Conservation (phyloP, 1,284 basidiomycete genomes). For the Tilletia walkeri region DNA sequence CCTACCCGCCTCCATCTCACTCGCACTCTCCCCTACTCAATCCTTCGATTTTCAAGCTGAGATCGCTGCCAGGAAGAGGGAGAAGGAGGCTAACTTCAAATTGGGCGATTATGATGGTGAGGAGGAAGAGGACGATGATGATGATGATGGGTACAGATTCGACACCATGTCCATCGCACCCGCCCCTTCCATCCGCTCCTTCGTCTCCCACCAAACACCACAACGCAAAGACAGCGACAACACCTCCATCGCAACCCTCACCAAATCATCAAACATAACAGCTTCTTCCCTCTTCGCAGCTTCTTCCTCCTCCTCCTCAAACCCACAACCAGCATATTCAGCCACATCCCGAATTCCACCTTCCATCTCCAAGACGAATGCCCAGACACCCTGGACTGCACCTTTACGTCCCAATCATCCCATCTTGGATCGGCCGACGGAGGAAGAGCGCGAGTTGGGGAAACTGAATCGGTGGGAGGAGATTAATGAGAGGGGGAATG, state of each 20-base stretch:
- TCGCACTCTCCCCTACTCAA: conserved; percentile 22
- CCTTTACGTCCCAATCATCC: not conserved
- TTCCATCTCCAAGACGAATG: not conserved
- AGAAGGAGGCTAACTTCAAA: conserved; percentile 20
- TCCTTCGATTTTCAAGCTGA: conserved; percentile 38
- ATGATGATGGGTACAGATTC: conserved; percentile 23
- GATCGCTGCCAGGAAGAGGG: conserved; percentile 20
- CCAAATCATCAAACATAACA: not conserved
- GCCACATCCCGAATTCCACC: not conserved
- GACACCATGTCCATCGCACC: conserved; percentile 2
- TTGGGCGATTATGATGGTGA: conserved; percentile 22
- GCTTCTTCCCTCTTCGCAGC: not conserved
- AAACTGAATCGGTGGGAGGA: not conserved
- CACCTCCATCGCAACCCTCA: not conserved
- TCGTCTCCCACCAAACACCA: not conserved
- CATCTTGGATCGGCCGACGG: not conserved
- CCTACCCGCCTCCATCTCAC: conserved; percentile 24
- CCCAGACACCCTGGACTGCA: not conserved
- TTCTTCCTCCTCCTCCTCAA: not conserved
- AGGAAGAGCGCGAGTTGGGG: not conserved
- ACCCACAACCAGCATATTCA: not conserved
- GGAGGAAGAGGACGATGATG: not conserved
- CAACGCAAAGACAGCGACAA: not conserved
- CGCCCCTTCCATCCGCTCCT: not conserved
- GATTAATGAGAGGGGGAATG: conserved; percentile 4